Percentiles rank a stretch among this genome's conserved stretches.
Evolutionary conservation across 345 rosid species (phyloP).

Genomic region (Cardiospermum halicacabum): DNA sequence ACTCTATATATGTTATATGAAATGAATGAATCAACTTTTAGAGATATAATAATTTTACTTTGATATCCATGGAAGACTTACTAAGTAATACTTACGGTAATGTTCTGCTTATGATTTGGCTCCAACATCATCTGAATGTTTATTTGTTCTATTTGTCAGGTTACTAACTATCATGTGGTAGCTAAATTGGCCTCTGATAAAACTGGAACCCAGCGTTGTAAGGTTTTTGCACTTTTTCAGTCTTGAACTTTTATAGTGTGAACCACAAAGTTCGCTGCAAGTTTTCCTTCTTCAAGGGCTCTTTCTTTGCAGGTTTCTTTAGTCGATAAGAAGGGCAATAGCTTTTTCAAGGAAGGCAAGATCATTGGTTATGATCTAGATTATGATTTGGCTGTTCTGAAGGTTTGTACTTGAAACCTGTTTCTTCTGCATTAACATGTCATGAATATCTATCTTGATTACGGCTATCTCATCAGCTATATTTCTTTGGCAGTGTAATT

Average conservation of each 20-base stretch:
- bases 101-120: neutral
- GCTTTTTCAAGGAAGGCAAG: constrained; percentile 61
- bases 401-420: constrained; percentile 32
- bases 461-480: neutral
- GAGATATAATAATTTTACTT: too few relatives aligned
- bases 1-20: neutral
- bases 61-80: neutral
- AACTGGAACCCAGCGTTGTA: constrained; percentile 69
- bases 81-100: neutral
- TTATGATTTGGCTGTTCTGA: constrained; percentile 77
- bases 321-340: constrained; percentile 57
- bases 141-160: constrained; percentile 36
- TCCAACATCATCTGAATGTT: neutral
- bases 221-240: constrained; percentile 42
- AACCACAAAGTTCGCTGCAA: neutral
- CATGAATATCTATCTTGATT: neutral
- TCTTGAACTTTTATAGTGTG: neutral
- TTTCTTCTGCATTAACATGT: neutral
- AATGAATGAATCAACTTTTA: too few relatives aligned
- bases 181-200: constrained; percentile 73
- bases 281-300: constrained; percentile 1
- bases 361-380: constrained; percentile 73
- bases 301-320: constrained; percentile 43
- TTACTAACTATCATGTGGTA: constrained; percentile 82
- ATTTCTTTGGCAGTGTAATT: neutral